Evolutionary conservation across 495 filamentous ascomycete species (phyloP).

Genomic region (Viridothelium virens): DNA sequence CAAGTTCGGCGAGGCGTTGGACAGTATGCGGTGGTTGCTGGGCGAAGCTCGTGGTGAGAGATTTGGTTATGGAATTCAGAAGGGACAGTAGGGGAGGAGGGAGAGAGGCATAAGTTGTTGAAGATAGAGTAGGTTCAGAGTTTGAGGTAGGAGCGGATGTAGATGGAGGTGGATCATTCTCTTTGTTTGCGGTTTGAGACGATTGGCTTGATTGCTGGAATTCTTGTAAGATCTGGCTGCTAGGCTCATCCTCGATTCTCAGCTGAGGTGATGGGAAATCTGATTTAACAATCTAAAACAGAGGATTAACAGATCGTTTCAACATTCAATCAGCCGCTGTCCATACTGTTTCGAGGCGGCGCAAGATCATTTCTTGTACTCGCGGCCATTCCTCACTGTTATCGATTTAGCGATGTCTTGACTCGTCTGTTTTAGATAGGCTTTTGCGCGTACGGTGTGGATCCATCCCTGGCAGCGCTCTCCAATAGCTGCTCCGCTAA

Average conservation of each 20-base stretch:
- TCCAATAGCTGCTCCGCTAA: conserved; percentile 54
- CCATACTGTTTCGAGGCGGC: conserved; percentile 30
- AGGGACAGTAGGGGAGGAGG: conserved; percentile 57
- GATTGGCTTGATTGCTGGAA: conserved; percentile 35
- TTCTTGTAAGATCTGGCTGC: conserved; percentile 21
- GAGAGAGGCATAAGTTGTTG: conserved; percentile 35
- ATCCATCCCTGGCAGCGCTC: conserved; percentile 55
- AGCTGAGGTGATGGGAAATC: conserved; percentile 32
- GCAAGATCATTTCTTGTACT: conserved; percentile 30
- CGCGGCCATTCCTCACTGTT: conserved; percentile 34
- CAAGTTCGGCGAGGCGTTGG: conserved; percentile 88
- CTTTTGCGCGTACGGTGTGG: conserved; percentile 51
- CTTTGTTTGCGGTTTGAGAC: conserved; percentile 41
- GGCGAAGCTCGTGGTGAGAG: conserved; percentile 60
- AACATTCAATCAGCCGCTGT: neutral
- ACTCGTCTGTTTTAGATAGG: neutral
- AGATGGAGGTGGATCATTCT: conserved; percentile 46
- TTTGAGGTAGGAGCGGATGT: conserved; percentile 27
- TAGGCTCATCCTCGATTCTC: conserved; percentile 18
- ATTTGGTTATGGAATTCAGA: conserved; percentile 56
- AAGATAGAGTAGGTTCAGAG: conserved; percentile 17
- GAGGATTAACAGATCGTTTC: neutral
- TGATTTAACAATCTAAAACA: conserved; percentile 28
- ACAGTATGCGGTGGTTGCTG: conserved; percentile 81
- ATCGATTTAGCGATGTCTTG: conserved; percentile 13